Conservation (phyloP, 495 filamentous ascomycete genomes). For the Penicillium malachiteum region DNA sequence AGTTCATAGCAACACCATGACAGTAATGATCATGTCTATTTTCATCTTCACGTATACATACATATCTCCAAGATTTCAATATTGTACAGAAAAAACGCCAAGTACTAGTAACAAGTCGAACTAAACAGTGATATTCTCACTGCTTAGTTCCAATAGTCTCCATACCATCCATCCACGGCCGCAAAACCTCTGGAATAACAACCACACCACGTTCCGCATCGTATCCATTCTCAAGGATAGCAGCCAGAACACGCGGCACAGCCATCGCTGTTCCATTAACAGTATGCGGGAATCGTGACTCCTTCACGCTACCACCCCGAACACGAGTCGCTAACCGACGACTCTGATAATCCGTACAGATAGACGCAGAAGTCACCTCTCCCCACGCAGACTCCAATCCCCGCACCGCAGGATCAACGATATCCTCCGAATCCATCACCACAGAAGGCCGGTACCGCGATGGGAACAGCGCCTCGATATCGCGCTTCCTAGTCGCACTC, state of each 20-base stretch:
- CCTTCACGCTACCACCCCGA: constrained; percentile 41
- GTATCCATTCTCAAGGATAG: constrained; percentile 93
- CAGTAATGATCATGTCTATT: not conserved
- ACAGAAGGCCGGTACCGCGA: constrained; percentile 54
- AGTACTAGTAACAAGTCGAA: not conserved
- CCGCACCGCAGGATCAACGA: constrained; percentile 7
- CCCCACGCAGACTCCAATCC: constrained; percentile 80
- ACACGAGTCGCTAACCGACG: constrained; percentile 74
- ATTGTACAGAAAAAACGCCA: constrained; percentile 9
- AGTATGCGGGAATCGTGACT: constrained; percentile 69
- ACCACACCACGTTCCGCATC: constrained; percentile 57
- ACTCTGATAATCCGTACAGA: constrained; percentile 94
- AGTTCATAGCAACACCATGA: not conserved
- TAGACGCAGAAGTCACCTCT: constrained; percentile 85
- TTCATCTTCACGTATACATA: not conserved
- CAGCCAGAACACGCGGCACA: constrained; percentile 84
- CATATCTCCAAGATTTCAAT: constrained; percentile 1
- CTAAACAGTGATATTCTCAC: not conserved
- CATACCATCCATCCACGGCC: constrained; percentile 77
- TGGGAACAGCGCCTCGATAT: constrained; percentile 95
- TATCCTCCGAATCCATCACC: not conserved
- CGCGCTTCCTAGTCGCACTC: constrained; percentile 77
- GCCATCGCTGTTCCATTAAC: constrained; percentile 94
- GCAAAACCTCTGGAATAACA: constrained; percentile 76
- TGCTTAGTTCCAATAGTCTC: constrained; percentile 53